phyloP scores from a whole-genome alignment of 257 asterid species.

The Paraleonurus japonicus region DNA sequence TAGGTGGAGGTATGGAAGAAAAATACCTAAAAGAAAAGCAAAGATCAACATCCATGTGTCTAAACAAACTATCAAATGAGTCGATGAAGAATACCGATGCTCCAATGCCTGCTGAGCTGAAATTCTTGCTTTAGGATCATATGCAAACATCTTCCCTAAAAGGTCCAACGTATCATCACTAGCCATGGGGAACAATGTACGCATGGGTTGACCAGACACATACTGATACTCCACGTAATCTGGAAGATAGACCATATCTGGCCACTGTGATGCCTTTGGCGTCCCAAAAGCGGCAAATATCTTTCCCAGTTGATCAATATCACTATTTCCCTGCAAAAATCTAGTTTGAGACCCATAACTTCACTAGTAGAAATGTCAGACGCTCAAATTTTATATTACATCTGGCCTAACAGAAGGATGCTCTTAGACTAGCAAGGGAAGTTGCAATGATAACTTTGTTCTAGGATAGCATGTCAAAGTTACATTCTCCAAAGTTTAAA shows the following conservation, averaged over 20 bases:
- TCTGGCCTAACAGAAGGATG: background rate
- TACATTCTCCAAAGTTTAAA: background rate
- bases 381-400: slow-evolving; percentile 4
- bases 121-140: slow-evolving; percentile 89
- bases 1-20: slow-evolving; percentile 81
- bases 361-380: slow-evolving; percentile 5
- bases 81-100: slow-evolving; percentile 61
- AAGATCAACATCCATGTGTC: slow-evolving; percentile 19
- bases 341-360: slow-evolving; percentile 18
- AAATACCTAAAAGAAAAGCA: slow-evolving; percentile 60
- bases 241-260: slow-evolving; percentile 87
- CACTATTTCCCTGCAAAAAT: slow-evolving; percentile 75
- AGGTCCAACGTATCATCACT: slow-evolving; percentile 90
- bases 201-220: slow-evolving; percentile 57
- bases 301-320: slow-evolving; percentile 96
- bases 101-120: slow-evolving; percentile 94
- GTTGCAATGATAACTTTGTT: background rate
- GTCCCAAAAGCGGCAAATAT: slow-evolving; percentile 95
- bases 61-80: slow-evolving; percentile 10
- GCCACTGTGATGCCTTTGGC: slow-evolving; percentile 89
- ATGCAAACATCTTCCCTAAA: slow-evolving; percentile 77
- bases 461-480: background rate
- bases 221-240: slow-evolving; percentile 84
- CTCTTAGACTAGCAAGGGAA: slow-evolving; percentile 2
- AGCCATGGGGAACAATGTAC: slow-evolving; percentile 89